A percentile compares a stretch with the other conserved stretches of the same genome.
phyloP scores from a whole-genome alignment of 805 yeast species.

The Spathaspora passalidarum region DNA sequence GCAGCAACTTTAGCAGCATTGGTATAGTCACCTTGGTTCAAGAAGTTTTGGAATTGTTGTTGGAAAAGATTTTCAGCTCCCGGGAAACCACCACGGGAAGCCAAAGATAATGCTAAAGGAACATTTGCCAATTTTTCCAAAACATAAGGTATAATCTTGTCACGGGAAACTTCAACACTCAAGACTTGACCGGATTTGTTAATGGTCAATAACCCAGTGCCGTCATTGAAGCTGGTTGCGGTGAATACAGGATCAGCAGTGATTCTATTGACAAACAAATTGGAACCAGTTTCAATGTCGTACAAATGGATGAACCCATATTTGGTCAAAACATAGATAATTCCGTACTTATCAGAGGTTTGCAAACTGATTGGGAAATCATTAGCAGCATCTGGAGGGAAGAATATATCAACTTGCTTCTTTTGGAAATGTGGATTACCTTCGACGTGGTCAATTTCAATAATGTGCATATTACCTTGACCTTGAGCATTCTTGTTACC shows the following conservation, averaged over 20 bases:
- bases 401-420: slow-evolving; percentile 87
- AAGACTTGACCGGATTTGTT: slow-evolving; percentile 95
- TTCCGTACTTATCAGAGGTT: slow-evolving; percentile 80
- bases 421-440: slow-evolving; percentile 82
- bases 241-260: slow-evolving; percentile 95
- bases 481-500: slow-evolving; percentile 82
- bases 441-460: slow-evolving; percentile 93
- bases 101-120: slow-evolving; percentile 78
- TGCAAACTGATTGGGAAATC: slow-evolving; percentile 96
- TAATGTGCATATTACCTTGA: slow-evolving; percentile 75
- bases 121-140: slow-evolving; percentile 84
- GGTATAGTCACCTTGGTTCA: slow-evolving; percentile 81
- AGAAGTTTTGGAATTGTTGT: slow-evolving; percentile 85
- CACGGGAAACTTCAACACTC: slow-evolving; percentile 83
- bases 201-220: slow-evolving; percentile 86
- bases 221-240: slow-evolving; percentile 67
- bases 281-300: slow-evolving; percentile 89
- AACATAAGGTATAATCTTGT: slow-evolving; percentile 84
- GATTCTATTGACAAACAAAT: slow-evolving; percentile 92
- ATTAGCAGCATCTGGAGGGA: slow-evolving; percentile 93
- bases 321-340: slow-evolving; percentile 86
- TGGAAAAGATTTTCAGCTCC: slow-evolving; percentile 93
- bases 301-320: slow-evolving; percentile 95
- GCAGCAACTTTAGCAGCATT: slow-evolving; percentile 98
- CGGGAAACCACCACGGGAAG: slow-evolving; percentile 93